A percentile compares a stretch with the other conserved stretches of the same genome.
Evolutionary conservation across 306 rosid species (phyloP).

Genomic region (Lablab purpureus): DNA sequence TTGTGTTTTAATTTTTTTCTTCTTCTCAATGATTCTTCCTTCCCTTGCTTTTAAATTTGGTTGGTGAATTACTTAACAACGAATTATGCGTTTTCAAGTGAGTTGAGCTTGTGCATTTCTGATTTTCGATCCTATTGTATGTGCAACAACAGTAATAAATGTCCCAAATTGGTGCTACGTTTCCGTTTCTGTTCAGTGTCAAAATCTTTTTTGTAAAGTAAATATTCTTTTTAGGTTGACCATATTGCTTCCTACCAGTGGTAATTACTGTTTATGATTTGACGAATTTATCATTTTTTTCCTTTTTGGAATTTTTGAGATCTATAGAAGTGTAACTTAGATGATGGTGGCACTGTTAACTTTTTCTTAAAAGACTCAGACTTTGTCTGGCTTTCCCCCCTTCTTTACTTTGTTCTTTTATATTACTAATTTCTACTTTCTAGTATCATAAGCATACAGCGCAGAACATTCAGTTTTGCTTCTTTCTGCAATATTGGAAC

Average conservation of each 20-base stretch:
- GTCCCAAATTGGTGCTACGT: constrained; percentile 25
- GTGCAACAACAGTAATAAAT: constrained; percentile 36
- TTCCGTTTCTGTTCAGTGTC: constrained; percentile 30
- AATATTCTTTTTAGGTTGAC: constrained; percentile 8
- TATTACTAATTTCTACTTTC: constrained; percentile 1
- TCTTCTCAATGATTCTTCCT: constrained; percentile 27
- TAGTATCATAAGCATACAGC: neutral
- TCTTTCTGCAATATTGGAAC: neutral
- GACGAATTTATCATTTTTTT: constrained; percentile 18
- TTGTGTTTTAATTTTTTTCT: neutral
- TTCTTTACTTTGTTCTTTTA: constrained; percentile 35
- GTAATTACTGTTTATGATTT: neutral
- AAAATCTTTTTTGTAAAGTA: constrained; percentile 8
- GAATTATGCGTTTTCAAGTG: constrained; percentile 30
- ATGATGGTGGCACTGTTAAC: constrained; percentile 10
- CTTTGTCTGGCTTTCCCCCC: constrained; percentile 10
- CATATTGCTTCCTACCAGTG: constrained; percentile 6
- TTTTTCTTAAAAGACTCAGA: constrained; percentile 29
- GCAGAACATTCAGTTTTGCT: constrained; percentile 34
- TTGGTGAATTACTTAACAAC: neutral
- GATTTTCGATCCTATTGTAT: constrained; percentile 13
- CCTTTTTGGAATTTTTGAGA: constrained; percentile 18
- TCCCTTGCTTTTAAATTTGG: constrained; percentile 39
- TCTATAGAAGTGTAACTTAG: constrained; percentile 27
- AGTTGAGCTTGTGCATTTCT: constrained; percentile 37